Evolutionary conservation across 805 yeast genomes (phyloP).

Genomic region (Candida dendrica): DNA sequence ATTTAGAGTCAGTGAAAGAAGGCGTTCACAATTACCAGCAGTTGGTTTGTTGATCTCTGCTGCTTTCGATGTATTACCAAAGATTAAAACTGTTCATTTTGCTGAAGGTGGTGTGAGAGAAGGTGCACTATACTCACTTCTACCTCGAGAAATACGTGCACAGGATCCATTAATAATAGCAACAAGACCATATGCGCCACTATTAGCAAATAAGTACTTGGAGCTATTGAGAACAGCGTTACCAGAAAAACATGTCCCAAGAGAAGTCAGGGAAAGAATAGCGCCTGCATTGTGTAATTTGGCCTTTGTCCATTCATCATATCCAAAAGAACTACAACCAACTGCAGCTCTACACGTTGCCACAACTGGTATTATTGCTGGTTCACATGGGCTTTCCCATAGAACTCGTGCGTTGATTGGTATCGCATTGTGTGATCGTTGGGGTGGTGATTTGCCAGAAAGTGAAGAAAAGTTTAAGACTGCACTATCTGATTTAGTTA

Average conservation of each 20-base stretch:
- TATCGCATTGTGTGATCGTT: conserved; percentile 66
- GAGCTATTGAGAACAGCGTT: conserved; percentile 48
- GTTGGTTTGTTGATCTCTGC: conserved; percentile 58
- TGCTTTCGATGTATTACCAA: conserved; percentile 54
- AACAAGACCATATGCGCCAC: conserved; percentile 65
- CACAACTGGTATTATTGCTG: conserved; percentile 67
- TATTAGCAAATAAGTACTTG: conserved; percentile 50
- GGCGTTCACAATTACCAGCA: conserved; percentile 64
- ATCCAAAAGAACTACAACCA: conserved; percentile 71
- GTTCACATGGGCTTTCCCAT: conserved; percentile 70
- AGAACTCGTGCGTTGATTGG: conserved; percentile 66
- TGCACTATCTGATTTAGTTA: conserved; percentile 40
- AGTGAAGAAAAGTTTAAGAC: conserved; percentile 40
- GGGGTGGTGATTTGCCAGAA: conserved; percentile 75
- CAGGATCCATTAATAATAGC: conserved; percentile 69
- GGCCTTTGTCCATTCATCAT: conserved; percentile 71
- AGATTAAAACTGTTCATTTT: conserved; percentile 55
- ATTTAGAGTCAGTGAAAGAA: conserved; percentile 60
- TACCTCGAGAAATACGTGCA: conserved; percentile 48
- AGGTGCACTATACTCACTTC: conserved; percentile 59
- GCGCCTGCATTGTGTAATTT: conserved; percentile 68
- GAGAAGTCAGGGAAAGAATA: conserved; percentile 48
- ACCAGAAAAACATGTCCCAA: conserved; percentile 51
- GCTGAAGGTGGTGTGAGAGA: conserved; percentile 76
- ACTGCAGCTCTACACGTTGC: conserved; percentile 68